These are phyloP conservation scores for Penicillium lagena DNA, from an alignment of 495 filamentous ascomycete species.

Conservation along the genomic window DNA sequence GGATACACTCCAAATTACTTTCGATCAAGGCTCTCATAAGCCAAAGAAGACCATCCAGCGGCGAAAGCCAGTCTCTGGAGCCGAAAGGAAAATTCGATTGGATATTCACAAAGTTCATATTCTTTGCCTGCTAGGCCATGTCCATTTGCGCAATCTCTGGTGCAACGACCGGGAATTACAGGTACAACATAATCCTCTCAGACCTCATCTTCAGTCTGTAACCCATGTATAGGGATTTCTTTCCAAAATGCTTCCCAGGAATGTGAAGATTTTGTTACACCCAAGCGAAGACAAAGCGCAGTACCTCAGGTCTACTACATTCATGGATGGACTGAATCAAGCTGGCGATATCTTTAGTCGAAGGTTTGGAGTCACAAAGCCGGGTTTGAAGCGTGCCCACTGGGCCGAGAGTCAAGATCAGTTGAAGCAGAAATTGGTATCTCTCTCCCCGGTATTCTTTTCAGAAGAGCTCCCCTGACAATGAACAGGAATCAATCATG, in stretches of 20 bases:
- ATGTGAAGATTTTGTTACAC: slow-evolving; percentile 55
- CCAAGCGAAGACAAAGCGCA: slow-evolving; percentile 59
- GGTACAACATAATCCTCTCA: slow-evolving; percentile 21
- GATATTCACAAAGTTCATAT: slow-evolving; percentile 83
- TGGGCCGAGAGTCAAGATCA: slow-evolving; percentile 63
- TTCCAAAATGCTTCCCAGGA: slow-evolving; percentile 52
- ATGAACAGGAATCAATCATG: slow-evolving; percentile 28
- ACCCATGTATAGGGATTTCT: slow-evolving; percentile 37
- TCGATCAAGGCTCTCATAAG: slow-evolving; percentile 40
- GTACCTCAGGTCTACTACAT: slow-evolving; percentile 61
- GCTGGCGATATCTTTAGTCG: slow-evolving; percentile 58
- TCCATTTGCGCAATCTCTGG: slow-evolving; percentile 73
- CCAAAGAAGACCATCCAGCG: slow-evolving; percentile 27
- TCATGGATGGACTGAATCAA: slow-evolving; percentile 71
- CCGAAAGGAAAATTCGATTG: slow-evolving; percentile 64
- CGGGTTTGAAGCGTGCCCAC: slow-evolving; percentile 61
- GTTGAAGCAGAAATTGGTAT: slow-evolving; percentile 48
- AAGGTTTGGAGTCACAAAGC: slow-evolving; percentile 61
- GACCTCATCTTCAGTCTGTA: neutral
- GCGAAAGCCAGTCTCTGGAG: slow-evolving; percentile 57
- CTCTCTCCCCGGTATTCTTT: neutral
- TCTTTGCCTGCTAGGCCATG: slow-evolving; percentile 71
- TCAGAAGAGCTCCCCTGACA: slow-evolving; percentile 1
- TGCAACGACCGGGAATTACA: slow-evolving; percentile 73
- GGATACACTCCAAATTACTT: slow-evolving; percentile 48